These are phyloP conservation scores for Cladosporium velox DNA, from an alignment of 2,329 filamentous ascomycete genomes.

Conservation along the genomic window DNA sequence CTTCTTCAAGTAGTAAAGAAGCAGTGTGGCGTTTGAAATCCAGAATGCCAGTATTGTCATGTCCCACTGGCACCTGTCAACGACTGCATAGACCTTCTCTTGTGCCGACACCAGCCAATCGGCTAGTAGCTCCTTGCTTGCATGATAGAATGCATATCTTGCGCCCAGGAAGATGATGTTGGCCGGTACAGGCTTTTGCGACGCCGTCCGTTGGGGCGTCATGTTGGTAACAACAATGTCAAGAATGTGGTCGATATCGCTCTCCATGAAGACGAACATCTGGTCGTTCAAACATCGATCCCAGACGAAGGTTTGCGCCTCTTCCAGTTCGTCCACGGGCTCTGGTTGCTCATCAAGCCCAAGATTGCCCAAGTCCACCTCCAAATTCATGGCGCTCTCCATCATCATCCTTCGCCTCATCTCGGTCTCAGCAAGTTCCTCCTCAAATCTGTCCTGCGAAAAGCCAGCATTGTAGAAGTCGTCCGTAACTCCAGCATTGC, in stretches of 20 bases:
- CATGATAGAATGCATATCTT: conserved; percentile 94
- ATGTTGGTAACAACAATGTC: conserved; percentile 97
- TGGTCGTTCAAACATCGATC: conserved; percentile 91
- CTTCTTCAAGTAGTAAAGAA: conserved; percentile 97
- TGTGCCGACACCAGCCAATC: conserved; percentile 82
- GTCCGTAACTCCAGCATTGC: conserved; percentile 72
- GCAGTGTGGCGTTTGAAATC: conserved; percentile 93
- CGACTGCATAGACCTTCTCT: conserved; percentile 94
- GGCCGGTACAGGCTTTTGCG: conserved; percentile 96
- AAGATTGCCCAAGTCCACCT: conserved; percentile 93
- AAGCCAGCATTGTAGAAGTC: conserved; percentile 95
- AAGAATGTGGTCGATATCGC: conserved; percentile 85
- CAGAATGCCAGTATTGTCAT: conserved; percentile 99
- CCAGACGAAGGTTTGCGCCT: conserved; percentile 95
- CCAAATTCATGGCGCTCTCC: conserved; percentile 94
- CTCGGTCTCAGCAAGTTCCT: conserved; percentile 95
- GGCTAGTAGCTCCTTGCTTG: conserved; percentile 78
- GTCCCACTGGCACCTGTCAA: conserved; percentile 96
- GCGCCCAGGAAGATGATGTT: conserved; percentile 97
- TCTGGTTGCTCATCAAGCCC: conserved; percentile 95
- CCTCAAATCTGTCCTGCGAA: conserved; percentile 90
- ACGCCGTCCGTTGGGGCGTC: conserved; percentile 90
- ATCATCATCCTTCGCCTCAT: conserved; percentile 98
- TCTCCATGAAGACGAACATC: conserved; percentile 99
- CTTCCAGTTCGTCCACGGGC: conserved; percentile 82